Conservation (phyloP, 208 protist genomes). For the Trypanosoma grayi region DNA sequence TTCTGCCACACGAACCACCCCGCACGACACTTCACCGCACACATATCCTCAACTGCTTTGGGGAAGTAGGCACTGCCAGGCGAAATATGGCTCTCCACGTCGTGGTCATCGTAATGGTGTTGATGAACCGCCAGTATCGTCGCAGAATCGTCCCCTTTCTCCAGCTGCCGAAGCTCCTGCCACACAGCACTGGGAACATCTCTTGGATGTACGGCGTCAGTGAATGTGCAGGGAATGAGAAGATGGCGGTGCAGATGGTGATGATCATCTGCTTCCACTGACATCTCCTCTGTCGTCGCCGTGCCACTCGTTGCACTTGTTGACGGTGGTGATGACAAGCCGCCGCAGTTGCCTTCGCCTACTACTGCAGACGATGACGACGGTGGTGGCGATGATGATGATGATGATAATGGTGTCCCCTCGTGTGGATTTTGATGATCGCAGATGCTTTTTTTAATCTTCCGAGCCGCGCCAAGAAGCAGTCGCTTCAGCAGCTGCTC, state of each 20-base stretch:
- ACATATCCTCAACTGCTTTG: constrained; percentile 41
- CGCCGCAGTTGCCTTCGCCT: not conserved
- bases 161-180: constrained; percentile 51
- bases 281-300: not conserved
- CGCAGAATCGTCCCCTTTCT: constrained; percentile 5
- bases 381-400: too few species aligned
- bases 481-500: constrained; percentile 63
- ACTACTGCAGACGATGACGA: not conserved
- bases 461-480: constrained; percentile 37
- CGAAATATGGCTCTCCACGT: constrained; percentile 26
- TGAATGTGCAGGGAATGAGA: constrained; percentile 65
- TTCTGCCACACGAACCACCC: constrained; percentile 80
- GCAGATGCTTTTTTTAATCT: constrained; percentile 16
- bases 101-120: constrained; percentile 2
- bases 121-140: constrained; percentile 19
- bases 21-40: constrained; percentile 68
- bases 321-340: not conserved
- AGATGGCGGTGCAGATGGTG: constrained; percentile 30
- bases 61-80: constrained; percentile 85
- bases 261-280: not conserved
- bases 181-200: constrained; percentile 41
- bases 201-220: constrained; percentile 57
- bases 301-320: not conserved
- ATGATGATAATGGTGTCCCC: too few species aligned
- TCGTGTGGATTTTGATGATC: constrained; percentile 1